Base-by-base conservation (phyloP, 768 basidiomycete genomes). In the Boletus edulis region DNA sequence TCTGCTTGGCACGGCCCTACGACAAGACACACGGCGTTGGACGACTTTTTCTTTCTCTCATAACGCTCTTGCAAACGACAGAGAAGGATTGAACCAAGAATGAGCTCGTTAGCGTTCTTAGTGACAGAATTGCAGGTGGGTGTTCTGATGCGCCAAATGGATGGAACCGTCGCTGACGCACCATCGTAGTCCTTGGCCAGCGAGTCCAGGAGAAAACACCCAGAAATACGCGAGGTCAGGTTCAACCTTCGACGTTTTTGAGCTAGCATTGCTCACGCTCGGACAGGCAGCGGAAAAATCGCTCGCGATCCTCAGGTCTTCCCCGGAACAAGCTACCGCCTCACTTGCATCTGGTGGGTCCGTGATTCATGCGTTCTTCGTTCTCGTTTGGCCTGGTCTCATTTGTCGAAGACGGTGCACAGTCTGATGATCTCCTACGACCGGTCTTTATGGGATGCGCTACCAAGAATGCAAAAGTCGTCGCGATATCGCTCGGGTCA, bases 371-470 rank as follows among this genome's bases (percentile, higher is more conserved):
- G 37, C 50, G 2, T 17, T 11, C 35, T 49, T 17, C 24, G 14
- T 43, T 24, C 13, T 34, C 7, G 14, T 17, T 17, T 11, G 24
- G 14, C 37, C 18, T 54, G 50, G 40, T 59, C 62, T 64, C 47
- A 66, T 51, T 3, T 15, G 10, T 43, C 40, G 11, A 59, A 91
- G 87, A 90, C 79, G 84, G 85, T 4, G 83, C 86, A 10, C 87
- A 91, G 69, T 85, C 91, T 2, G 84, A 89, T 43, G 88, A 89
- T 56, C 78, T 97, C 24, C 79, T 96, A 18, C 78, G 83, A 46
- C 96, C 96, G 0, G 85, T 98, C 1, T 93, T 94, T 65, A 91
- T 96, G 85, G 94, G 94, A 46, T 94, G 94, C 61, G 86, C 88
- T 29, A 97, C 93, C 5, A 92, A 89, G 73, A 93, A 93, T 62